Evolutionary conservation across 2,329 filamentous ascomycete genomes (phyloP), one percentile per base, ranked within the genome.

Genomic region (Fusarium coffeatum): DNA sequence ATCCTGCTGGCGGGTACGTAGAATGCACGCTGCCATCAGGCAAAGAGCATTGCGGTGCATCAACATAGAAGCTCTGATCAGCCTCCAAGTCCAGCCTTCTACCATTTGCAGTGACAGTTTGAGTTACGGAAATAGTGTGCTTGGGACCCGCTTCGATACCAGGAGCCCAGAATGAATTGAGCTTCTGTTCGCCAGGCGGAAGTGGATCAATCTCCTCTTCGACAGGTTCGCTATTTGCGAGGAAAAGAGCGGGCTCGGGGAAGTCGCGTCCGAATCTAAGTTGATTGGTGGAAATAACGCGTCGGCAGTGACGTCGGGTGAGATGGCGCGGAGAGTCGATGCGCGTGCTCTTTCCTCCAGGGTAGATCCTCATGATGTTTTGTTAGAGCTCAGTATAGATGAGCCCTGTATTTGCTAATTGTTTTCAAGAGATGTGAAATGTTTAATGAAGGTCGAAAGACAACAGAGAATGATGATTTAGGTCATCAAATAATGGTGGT

Each of bases 1-100:
- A 76, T 1, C 82, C 83, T 1, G 71, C 49, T 1, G 81, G 80
- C 0, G 84, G 83, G 64, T 83, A 84, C 0, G 73, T 54, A 0
- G 77, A 80, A 70, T 84, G 63, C 5, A 85, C 65, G 1, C 53
- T 56, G 1, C 74, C 76, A 3, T 76, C 73, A 0, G 77, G 78
- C 3, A 84, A 63, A 0, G 68, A 63, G 58, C 80, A 83, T 23
- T 76, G 76, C 2, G 80, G 81, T 2, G 77, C 78, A 6, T 78
- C 72, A 12, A 83, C 81, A 2, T 68, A 70, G 63, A 84, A 83
- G 8, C 51, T 41, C 42, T 78, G 74, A 1, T 60, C 32, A 10
- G 43, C 51, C 5, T 30, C 18, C 12, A 72, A 23, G 0, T 20
- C 7, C 3, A 68, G 54, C 2, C 23, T 18, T 18, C 42, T 18